Conservation (phyloP, 805 yeast species). For the Candida ascalaphidarum region DNA sequence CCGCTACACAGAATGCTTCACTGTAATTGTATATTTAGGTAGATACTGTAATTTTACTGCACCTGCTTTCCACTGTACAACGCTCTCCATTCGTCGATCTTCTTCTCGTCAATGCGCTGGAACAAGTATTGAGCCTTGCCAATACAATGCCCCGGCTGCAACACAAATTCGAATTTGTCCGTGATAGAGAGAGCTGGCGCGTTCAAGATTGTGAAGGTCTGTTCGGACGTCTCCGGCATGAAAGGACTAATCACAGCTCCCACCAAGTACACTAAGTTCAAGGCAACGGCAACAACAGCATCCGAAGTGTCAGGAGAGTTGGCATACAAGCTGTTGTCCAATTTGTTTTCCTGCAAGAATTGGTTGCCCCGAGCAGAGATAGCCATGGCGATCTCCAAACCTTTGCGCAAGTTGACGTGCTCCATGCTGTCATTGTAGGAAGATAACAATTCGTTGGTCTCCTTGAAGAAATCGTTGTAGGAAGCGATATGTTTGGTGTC, state of each 20-base stretch:
- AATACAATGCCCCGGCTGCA: slow-evolving; percentile 77
- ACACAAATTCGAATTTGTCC: slow-evolving; percentile 59
- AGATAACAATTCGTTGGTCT: slow-evolving; percentile 52
- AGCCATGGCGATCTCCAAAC: slow-evolving; percentile 86
- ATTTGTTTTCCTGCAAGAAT: slow-evolving; percentile 91
- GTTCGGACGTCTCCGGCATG: slow-evolving; percentile 76
- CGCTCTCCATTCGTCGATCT: slow-evolving; percentile 78
- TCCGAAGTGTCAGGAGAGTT: slow-evolving; percentile 75
- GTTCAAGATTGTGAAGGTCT: slow-evolving; percentile 71
- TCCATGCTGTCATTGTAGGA: slow-evolving; percentile 70
- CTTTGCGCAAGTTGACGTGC: slow-evolving; percentile 72
- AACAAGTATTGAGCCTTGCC: slow-evolving; percentile 89
- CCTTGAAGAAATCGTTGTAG: slow-evolving; percentile 39
- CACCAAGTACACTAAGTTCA: slow-evolving; percentile 82
- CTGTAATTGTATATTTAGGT: too few species aligned
- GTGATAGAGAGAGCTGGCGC: slow-evolving; percentile 76
- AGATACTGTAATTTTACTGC: slow-evolving; percentile 7
- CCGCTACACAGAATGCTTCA: too few species aligned
- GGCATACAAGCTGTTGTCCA: slow-evolving; percentile 78
- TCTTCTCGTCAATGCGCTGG: slow-evolving; percentile 83
- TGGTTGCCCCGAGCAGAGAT: slow-evolving; percentile 89
- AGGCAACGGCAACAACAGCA: slow-evolving; percentile 86
- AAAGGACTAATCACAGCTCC: slow-evolving; percentile 77
- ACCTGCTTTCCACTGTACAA: slow-evolving; percentile 76
- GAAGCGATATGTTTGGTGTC: slow-evolving; percentile 38